Conservation (phyloP, 2,329 filamentous ascomycete genomes). For the Fusarium succisae region DNA sequence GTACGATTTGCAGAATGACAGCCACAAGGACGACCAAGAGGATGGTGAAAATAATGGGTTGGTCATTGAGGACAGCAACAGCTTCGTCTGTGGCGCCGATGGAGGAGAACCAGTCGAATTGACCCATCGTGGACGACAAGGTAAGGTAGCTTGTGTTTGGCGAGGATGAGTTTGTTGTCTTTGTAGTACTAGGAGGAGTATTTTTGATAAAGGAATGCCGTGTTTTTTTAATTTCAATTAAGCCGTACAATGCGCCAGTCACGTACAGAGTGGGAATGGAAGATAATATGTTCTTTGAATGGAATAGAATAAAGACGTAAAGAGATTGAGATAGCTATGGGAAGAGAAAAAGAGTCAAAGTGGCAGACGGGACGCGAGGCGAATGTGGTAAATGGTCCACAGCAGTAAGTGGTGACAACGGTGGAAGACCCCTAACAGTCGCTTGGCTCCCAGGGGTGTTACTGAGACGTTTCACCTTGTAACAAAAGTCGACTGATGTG, state of each 20-base stretch:
- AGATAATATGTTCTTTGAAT: slow-evolving; percentile 1
- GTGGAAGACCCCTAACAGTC: slow-evolving; percentile 31
- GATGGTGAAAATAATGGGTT: slow-evolving; percentile 67
- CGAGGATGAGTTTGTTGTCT: background rate
- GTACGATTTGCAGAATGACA: slow-evolving; percentile 55
- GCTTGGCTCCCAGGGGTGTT: slow-evolving; percentile 32
- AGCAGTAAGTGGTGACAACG: slow-evolving; percentile 33
- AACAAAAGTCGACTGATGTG: slow-evolving; percentile 44
- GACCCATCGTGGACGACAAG: slow-evolving; percentile 50
- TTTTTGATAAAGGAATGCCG: background rate
- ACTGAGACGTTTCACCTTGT: slow-evolving; percentile 58
- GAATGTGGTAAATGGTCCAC: slow-evolving; percentile 32
- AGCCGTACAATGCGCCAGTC: slow-evolving; percentile 39
- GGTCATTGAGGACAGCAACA: slow-evolving; percentile 68
- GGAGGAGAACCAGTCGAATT: slow-evolving; percentile 65
- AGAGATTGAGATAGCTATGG: slow-evolving; percentile 15
- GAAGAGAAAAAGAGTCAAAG: slow-evolving; percentile 20
- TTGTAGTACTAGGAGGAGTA: background rate
- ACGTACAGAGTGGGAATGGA: slow-evolving; percentile 30
- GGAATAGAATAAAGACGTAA: slow-evolving; percentile 3
- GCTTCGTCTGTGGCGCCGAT: slow-evolving; percentile 68
- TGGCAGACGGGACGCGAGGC: slow-evolving; percentile 38
- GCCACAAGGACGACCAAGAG: slow-evolving; percentile 64
- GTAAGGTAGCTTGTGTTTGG: background rate
- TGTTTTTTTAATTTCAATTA: slow-evolving; percentile 5